These are phyloP conservation scores for Lactifluus subvellereus DNA, from an alignment of 768 basidiomycete genomes.

Conservation along the genomic window DNA sequence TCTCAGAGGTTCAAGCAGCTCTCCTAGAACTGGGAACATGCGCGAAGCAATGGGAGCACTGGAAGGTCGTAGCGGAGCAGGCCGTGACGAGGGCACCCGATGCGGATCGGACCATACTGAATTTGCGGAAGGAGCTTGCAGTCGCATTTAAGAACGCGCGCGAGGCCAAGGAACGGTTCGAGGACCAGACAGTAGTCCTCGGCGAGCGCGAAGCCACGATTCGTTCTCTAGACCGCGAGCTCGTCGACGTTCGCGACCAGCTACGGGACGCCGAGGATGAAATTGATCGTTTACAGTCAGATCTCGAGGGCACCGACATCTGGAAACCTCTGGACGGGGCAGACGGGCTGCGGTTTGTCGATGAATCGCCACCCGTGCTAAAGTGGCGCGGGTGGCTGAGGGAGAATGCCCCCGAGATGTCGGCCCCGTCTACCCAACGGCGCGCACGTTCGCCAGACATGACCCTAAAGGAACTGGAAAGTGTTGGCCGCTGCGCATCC, in stretches of 20 bases:
- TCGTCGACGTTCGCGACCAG: background rate
- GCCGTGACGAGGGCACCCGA: background rate
- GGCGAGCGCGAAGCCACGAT: slow-evolving; percentile 4
- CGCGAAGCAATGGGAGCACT: background rate
- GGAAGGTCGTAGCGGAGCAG: slow-evolving; percentile 1
- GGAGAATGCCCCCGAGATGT: background rate
- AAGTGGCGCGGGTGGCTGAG: slow-evolving; percentile 2
- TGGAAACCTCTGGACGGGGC: background rate
- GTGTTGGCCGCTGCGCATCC: background rate
- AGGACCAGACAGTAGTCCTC: background rate
- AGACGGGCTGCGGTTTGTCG: background rate
- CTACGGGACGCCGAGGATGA: background rate
- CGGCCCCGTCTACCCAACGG: background rate
- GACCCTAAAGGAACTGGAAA: background rate
- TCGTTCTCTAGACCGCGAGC: background rate
- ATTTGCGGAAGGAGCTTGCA: slow-evolving; percentile 8
- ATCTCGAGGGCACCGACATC: background rate
- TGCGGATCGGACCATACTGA: background rate
- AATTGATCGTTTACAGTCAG: background rate
- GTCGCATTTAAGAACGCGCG: background rate
- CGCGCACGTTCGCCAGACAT: background rate
- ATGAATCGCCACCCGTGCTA: background rate
- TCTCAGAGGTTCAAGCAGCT: background rate
- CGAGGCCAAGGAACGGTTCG: slow-evolving; percentile 3
- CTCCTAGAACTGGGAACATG: slow-evolving; percentile 1